These are phyloP conservation scores for Tulasnella sp. DNA, from an alignment of 768 basidiomycete species.

Conservation along the genomic window DNA sequence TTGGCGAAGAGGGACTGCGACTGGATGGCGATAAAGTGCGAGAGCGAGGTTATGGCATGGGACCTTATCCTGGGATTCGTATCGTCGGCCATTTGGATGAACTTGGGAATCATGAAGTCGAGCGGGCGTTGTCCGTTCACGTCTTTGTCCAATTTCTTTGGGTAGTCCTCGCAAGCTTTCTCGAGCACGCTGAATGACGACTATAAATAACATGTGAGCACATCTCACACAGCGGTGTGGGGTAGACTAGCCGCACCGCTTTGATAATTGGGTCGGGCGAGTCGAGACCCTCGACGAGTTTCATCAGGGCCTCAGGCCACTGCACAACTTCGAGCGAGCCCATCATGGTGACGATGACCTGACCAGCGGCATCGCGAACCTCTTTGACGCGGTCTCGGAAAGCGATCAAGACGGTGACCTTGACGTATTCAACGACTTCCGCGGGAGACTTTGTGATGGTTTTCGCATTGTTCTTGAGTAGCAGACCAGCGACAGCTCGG, in stretches of 20 bases:
- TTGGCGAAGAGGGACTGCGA: constrained; percentile 87
- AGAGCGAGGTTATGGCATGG: constrained; percentile 91
- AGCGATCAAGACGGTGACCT: constrained; percentile 73
- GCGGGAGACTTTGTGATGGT: constrained; percentile 69
- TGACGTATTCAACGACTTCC: constrained; percentile 72
- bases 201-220: constrained; percentile 47
- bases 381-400: constrained; percentile 81
- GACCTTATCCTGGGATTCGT: constrained; percentile 86
- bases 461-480: constrained; percentile 94
- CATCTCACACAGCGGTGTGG: constrained; percentile 6
- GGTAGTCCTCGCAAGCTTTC: constrained; percentile 97
- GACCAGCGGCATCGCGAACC: constrained; percentile 92
- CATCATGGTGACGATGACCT: constrained; percentile 89
- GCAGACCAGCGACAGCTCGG: constrained; percentile 92
- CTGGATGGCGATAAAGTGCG: constrained; percentile 87
- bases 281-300: constrained; percentile 80
- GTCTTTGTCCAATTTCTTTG: constrained; percentile 91
- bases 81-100: constrained; percentile 86
- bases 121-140: constrained; percentile 91
- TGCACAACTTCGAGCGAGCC: constrained; percentile 85
- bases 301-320: constrained; percentile 93
- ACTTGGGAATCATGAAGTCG: constrained; percentile 96
- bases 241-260: constrained; percentile 64
- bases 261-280: constrained; percentile 73
- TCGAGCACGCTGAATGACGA: constrained; percentile 92